Base-by-base conservation (phyloP, 495 filamentous ascomycete genomes). In the Clohesyomyces aquaticus region DNA sequence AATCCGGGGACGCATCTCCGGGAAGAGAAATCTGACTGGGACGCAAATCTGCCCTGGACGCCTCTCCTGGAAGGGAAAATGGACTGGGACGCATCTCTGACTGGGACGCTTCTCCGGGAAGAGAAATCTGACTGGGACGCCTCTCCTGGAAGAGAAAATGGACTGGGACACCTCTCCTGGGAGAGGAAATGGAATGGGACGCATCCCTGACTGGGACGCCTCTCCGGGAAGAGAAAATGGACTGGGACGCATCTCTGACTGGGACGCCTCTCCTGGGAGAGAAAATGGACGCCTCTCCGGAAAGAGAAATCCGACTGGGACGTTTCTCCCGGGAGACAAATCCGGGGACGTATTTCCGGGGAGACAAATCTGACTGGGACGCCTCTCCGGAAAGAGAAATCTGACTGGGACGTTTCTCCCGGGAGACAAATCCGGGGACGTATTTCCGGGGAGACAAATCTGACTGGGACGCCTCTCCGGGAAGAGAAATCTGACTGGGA, bases 161-260 rank as follows among this genome's bases (percentile, higher is more conserved):
- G 26, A 51, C 23, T n/a, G n/a, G n/a, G n/a, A n/a, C n/a, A n/a
- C n/a, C n/a, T n/a, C n/a, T n/a, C n/a, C n/a, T n/a, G n/a, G n/a
- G n/a, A n/a, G n/a, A n/a, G n/a, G n/a, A n/a, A n/a, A n/a, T n/a
- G n/a, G n/a, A n/a, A n/a, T n/a, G n/a, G n/a, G n/a, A n/a, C n/a
- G n/a, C n/a, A n/a, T n/a, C n/a, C n/a, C n/a, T n/a, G n/a, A n/a
- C 50, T 26, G 26, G 50, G 50, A 53, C 26, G 50, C 12, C 50
- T 53, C 25, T 53, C 50, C 19, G 26, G 50, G 50, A 19, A 11
- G 4, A 53, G 8, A 28, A 3, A 53, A 29, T 28, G 28, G 16
- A 28, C 50, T 53, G 16, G 50, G 50, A 29, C 22, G 6, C 19
- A 29, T 28, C 50, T 29, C 12, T 18, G 6, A 4, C 12, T 53